A percentile compares a stretch with the other conserved stretches of the same genome.
Conservation (phyloP, 345 rosid species). For the Theobroma cacao region DNA sequence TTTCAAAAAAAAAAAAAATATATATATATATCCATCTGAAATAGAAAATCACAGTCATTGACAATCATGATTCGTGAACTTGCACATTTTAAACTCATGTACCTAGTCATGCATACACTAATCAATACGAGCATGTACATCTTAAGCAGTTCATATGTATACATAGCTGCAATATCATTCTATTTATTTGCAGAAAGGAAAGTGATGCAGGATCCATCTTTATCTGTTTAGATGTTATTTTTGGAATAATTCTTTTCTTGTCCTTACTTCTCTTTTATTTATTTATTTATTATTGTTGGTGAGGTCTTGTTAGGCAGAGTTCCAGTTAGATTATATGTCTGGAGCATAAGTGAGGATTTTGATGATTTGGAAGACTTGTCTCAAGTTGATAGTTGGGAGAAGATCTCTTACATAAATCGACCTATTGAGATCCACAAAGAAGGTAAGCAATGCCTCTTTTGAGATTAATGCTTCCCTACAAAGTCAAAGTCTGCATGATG, state of each 20-base stretch:
- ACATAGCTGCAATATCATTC: neutral
- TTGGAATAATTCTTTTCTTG: neutral
- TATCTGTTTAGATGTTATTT: neutral
- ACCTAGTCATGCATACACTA: neutral
- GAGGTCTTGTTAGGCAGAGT: conserved; percentile 53
- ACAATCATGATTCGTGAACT: neutral
- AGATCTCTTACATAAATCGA: conserved; percentile 66
- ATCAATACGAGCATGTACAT: neutral
- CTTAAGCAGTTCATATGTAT: neutral
- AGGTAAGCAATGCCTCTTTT: conserved; percentile 35
- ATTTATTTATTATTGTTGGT: neutral
- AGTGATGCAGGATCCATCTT: neutral
- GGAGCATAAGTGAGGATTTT: conserved; percentile 49
- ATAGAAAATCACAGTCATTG: neutral
- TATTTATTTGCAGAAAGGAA: neutral
- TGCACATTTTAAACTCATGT: neutral
- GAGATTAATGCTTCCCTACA: neutral
- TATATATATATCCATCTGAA: neutral
- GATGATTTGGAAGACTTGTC: conserved; percentile 68
- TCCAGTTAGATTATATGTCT: conserved; percentile 78
- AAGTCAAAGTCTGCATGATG: no score
- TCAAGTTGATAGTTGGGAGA: conserved; percentile 75
- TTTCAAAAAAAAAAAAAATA: no score
- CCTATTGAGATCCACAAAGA: conserved; percentile 68
- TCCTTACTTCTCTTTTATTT: neutral